Evolutionary conservation across 148 eudicot species (phyloP).

Genomic region (Limonium bicolor): DNA sequence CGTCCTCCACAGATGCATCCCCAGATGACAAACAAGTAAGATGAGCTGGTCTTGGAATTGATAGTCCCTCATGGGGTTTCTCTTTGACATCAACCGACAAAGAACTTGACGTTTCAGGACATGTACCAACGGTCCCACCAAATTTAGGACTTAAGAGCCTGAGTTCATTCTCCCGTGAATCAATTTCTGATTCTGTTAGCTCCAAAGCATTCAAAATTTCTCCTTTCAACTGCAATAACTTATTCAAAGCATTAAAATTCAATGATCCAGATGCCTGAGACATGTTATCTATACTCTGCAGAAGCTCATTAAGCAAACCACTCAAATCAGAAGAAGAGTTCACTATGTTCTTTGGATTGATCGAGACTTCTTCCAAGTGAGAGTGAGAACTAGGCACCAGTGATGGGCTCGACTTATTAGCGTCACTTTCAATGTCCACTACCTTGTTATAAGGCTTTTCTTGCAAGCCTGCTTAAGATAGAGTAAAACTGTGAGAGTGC

Average conservation of each 20-base stretch:
- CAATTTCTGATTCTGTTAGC: conserved; percentile 75
- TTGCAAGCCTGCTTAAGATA: conserved; percentile 34
- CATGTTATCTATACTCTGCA: conserved; percentile 27
- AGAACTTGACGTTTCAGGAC: conserved; percentile 25
- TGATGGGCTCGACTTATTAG: conserved; percentile 30
- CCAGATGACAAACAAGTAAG: conserved; percentile 28
- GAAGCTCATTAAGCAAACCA: conserved; percentile 38
- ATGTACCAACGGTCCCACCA: conserved; percentile 11
- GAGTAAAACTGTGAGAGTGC: not conserved
- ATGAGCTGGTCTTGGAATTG: conserved; percentile 23
- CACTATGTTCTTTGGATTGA: conserved; percentile 32
- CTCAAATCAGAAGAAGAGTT: conserved; percentile 30
- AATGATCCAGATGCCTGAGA: conserved; percentile 36
- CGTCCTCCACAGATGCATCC: conserved; percentile 16
- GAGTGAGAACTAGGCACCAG: conserved; percentile 22
- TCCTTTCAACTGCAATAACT: conserved; percentile 51
- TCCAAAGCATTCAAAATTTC: conserved; percentile 55
- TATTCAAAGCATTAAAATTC: conserved; percentile 36
- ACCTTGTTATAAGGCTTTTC: conserved; percentile 32
- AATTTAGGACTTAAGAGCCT: conserved; percentile 24
- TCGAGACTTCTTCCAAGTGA: conserved; percentile 23
- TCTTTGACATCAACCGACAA: conserved; percentile 14
- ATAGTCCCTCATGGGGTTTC: conserved; percentile 17
- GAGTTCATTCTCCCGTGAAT: conserved; percentile 70
- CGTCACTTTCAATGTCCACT: conserved; percentile 21